A percentile compares a stretch with the other conserved stretches of the same genome.
These are phyloP conservation scores for Ascochyta rabiei DNA, from an alignment of 2,329 filamentous ascomycete species.

Conservation along the genomic window DNA sequence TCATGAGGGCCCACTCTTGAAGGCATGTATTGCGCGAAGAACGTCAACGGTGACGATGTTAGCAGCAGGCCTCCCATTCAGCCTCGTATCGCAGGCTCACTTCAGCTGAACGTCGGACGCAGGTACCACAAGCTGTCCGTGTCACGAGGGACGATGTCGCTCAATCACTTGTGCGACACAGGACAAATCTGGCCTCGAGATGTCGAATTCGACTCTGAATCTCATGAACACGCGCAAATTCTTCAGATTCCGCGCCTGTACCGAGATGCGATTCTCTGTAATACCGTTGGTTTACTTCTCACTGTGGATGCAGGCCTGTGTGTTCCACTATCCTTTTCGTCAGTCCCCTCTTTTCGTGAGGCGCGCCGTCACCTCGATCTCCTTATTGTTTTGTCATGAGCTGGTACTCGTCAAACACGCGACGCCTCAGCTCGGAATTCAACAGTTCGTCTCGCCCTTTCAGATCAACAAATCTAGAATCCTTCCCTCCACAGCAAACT, in stretches of 20 bases:
- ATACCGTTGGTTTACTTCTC: neutral
- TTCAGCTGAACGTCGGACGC: slow-evolving; percentile 15
- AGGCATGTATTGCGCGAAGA: slow-evolving; percentile 17
- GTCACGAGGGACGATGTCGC: slow-evolving; percentile 14
- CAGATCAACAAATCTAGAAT: slow-evolving; percentile 9
- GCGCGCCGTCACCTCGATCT: neutral
- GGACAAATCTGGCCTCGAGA: neutral
- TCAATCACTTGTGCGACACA: neutral
- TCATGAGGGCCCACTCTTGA: slow-evolving; percentile 15
- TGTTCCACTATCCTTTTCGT: neutral
- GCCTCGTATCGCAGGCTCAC: slow-evolving; percentile 15
- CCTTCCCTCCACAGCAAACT: slow-evolving; percentile 4
- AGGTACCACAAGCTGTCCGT: slow-evolving; percentile 21
- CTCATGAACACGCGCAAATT: neutral
- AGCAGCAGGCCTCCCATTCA: slow-evolving; percentile 14
- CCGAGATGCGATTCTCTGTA: neutral
- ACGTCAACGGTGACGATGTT: slow-evolving; percentile 32
- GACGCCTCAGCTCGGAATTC: neutral
- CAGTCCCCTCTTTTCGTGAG: neutral
- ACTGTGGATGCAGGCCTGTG: too few species aligned
- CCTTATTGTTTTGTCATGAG: neutral
- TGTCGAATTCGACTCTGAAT: neutral
- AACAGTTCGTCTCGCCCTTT: slow-evolving; percentile 1
- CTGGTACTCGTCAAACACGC: neutral
- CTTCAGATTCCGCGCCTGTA: neutral